Base-by-base conservation (phyloP, 2,329 filamentous ascomycete genomes). In the Verticillium dahliae region DNA sequence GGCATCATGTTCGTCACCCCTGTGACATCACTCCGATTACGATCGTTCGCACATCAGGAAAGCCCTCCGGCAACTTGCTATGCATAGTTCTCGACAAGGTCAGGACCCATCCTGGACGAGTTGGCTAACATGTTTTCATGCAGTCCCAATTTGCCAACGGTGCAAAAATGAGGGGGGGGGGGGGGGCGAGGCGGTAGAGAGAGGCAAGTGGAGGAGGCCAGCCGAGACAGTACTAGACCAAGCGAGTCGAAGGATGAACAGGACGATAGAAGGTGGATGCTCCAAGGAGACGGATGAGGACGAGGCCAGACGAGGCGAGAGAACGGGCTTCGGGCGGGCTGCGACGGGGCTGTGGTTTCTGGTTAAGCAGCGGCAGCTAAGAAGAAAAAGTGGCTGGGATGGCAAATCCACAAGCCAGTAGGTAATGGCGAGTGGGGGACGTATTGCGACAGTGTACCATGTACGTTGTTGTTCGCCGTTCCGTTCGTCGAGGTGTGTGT, bases 391-490 rank as follows among this genome's bases (percentile, higher is more conserved):
- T 59, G 58, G 58, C 58, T 59, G 41, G 58, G 58, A 50, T 31
- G 18, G 41, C n/a, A 35, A 55, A 31, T n/a, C 58, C 18, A 15
- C 38, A 33, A 38, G n/a, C 33, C 33, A 56, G 54, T 56, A 56
- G 27, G 54, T 56, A 56, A 33, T 35, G 54, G 33, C 33, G 39
- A 59, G 58, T 59, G 58, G 58, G 58, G 45, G 58, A 61, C 60
- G 61, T 61, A 62, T 58, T 58, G 55, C 56, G 56, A 59, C 60
- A 64, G 60, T 56, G 45, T 50, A 50, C 18, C 41, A 37, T 7
- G 35, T 37, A 37, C 35, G 35, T 13, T 37, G 7, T 37, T 37
- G 9, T 9, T 37, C 13, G n/a, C n/a, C 15, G 13, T 31, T 52
- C n/a, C 15, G 13, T 31, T 52, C 15, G 18, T 52, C 18, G 18